Evolutionary conservation across 257 asterid species (phyloP).

Genomic region (Fraxinus pennsylvanica): DNA sequence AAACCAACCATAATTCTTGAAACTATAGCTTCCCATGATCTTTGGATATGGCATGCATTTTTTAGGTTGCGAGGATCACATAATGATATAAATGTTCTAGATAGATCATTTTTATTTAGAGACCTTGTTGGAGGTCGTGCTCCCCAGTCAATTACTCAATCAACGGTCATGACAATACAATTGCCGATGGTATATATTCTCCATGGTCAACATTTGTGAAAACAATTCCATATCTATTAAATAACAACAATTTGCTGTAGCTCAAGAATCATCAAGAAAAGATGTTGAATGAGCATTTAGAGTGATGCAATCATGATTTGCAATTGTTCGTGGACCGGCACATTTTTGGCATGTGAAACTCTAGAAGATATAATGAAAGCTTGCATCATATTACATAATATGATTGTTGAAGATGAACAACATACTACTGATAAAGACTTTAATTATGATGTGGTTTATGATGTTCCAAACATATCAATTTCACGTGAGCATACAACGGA

Average conservation of each 20-base stretch:
- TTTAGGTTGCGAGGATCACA: too few relatives aligned
- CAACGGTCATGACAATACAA: too few relatives aligned
- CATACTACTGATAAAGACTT: neutral
- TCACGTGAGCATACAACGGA: neutral
- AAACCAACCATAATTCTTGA: too few relatives aligned
- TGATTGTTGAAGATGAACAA: neutral
- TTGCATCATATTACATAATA: neutral
- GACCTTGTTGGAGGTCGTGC: too few relatives aligned
- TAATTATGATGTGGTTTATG: neutral
- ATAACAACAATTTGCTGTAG: neutral
- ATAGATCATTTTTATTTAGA: too few relatives aligned
- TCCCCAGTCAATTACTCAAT: too few relatives aligned
- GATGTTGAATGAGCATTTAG: constrained; percentile 14
- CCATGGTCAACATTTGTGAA: neutral
- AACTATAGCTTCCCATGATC: too few relatives aligned
- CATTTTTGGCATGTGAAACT: neutral
- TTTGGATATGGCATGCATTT: too few relatives aligned
- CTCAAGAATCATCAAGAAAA: neutral
- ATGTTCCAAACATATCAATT: neutral
- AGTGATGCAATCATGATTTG: neutral
- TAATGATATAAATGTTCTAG: too few relatives aligned
- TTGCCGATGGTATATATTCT: too few relatives aligned
- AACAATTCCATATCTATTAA: neutral
- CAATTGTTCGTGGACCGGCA: neutral
- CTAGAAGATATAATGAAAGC: neutral